phyloP scores from a whole-genome alignment of 345 rosid species.

The Populus pruinosa region DNA sequence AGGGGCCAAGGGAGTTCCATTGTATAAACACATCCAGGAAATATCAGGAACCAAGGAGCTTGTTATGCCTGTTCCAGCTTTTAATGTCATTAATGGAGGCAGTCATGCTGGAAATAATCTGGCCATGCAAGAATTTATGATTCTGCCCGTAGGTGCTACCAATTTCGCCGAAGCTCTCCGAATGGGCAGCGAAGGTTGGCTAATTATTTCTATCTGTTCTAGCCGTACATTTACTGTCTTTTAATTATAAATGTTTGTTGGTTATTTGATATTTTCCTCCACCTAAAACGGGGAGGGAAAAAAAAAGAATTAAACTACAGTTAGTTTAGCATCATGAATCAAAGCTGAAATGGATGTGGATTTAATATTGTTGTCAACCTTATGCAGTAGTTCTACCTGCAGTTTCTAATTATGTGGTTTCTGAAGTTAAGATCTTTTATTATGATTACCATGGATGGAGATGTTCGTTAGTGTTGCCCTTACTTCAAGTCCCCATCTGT shows the following conservation, averaged over 20 bases:
- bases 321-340: no score
- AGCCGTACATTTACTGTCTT: no score
- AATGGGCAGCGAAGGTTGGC: conserved; percentile 96
- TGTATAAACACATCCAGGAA: conserved; percentile 92
- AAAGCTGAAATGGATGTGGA: no score
- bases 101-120: conserved; percentile 96
- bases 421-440: not conserved
- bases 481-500: not conserved
- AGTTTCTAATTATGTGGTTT: not conserved
- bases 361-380: no score
- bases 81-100: conserved; percentile 94
- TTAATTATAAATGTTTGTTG: no score
- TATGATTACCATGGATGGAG: not conserved
- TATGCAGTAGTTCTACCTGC: no score
- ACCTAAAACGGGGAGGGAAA: no score
- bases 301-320: no score
- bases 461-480: not conserved
- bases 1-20: conserved; percentile 83
- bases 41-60: conserved; percentile 85
- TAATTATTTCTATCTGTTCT: not conserved
- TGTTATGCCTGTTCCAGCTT: conserved; percentile 97
- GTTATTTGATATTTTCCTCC: no score
- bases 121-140: conserved; percentile 99
- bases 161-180: conserved; percentile 84
- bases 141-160: conserved; percentile 82